Conservation (phyloP, 129 eudicot genomes). For the Ambrosia artemisiifolia region DNA sequence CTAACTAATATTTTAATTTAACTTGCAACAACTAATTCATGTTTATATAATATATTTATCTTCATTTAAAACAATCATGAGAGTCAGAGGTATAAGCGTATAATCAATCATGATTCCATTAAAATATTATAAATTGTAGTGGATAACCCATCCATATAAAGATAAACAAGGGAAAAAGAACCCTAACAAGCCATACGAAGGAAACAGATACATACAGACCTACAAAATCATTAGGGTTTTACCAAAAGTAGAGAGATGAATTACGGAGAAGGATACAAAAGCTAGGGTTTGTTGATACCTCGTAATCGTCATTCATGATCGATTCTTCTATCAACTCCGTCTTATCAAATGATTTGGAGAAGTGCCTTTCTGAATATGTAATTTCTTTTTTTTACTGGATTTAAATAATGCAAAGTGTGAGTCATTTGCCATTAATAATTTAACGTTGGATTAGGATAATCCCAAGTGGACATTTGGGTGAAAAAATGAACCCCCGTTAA, state of each 20-base stretch:
- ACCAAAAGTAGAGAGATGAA: not conserved
- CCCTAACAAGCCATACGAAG: slow-evolving; percentile 1
- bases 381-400: too few species aligned
- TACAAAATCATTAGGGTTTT: slow-evolving; percentile 18
- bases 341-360: not conserved
- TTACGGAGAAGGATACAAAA: slow-evolving; percentile 3
- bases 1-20: too few species aligned
- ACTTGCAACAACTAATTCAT: not conserved
- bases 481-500: too few species aligned
- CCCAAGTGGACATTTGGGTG: too few species aligned
- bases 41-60: not conserved
- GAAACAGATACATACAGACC: not conserved
- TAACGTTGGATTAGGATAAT: too few species aligned
- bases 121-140: not conserved
- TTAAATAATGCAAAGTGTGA: too few species aligned
- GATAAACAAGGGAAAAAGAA: not conserved
- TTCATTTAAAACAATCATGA: not conserved
- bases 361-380: not conserved
- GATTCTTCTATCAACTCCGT: not conserved
- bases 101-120: not conserved
- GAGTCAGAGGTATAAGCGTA: not conserved
- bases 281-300: slow-evolving; percentile 17
- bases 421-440: too few species aligned
- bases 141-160: not conserved
- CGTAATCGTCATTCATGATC: slow-evolving; percentile 29